These are phyloP conservation scores for Stachybotrys chartarum DNA, from an alignment of 2,329 filamentous ascomycete genomes.

Conservation along the genomic window DNA sequence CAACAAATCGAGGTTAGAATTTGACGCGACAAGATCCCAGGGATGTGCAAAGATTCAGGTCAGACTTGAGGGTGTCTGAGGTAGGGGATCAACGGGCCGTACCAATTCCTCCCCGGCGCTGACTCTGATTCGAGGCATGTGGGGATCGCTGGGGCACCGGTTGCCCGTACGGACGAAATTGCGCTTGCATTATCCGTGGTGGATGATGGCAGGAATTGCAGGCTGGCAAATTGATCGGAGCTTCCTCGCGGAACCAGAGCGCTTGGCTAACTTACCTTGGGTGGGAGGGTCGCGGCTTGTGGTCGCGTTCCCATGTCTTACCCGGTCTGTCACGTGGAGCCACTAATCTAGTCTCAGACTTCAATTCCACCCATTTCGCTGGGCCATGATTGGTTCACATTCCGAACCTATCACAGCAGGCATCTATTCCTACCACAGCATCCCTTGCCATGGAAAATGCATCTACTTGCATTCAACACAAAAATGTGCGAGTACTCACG, in stretches of 20 bases:
- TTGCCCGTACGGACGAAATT: slow-evolving; percentile 45
- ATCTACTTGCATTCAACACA: too few species aligned
- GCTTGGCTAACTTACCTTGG: not conserved
- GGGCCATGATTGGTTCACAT: not conserved
- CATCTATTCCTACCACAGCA: too few species aligned
- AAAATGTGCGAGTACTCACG: too few species aligned
- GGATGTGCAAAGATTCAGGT: not conserved
- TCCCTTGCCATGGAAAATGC: too few species aligned
- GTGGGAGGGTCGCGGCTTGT: not conserved
- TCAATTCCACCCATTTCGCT: not conserved
- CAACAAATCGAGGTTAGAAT: slow-evolving; percentile 1
- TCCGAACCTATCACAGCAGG: not conserved
- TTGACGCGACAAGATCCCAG: not conserved
- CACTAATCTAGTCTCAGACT: not conserved
- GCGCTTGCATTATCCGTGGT: slow-evolving; percentile 39
- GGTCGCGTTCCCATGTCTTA: not conserved
- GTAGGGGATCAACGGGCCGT: slow-evolving; percentile 11
- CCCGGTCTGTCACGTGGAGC: not conserved
- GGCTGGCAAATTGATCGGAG: not conserved
- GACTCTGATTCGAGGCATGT: slow-evolving; percentile 39
- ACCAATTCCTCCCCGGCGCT: slow-evolving; percentile 48
- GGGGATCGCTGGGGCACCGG: slow-evolving; percentile 42
- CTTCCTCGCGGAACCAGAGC: not conserved
- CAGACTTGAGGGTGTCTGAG: not conserved
- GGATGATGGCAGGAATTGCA: not conserved